Evolutionary conservation across 495 filamentous ascomycete species (phyloP), one percentile per base, ranked within the genome.

Genomic region (Acidiella bohemica): DNA sequence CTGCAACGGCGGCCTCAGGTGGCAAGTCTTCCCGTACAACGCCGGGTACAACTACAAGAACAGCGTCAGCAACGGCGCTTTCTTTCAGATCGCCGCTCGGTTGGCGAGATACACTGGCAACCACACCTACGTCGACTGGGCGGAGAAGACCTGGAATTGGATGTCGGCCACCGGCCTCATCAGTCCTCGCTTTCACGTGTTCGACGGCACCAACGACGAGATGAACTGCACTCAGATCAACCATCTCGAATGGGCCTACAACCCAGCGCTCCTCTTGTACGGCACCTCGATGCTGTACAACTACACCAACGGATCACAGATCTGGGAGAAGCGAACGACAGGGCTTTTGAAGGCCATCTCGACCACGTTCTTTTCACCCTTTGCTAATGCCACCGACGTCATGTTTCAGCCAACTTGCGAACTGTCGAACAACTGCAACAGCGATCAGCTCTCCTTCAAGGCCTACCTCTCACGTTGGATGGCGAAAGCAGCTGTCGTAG

Each of bases 231-330:
- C 36, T 2, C 35, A 46, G 5, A 5, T 50, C 5, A 46, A 60
- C 53, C 60, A 61, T 32, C 55, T 60, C 6, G 68, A 77, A 50
- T 83, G 75, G 68, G 69, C 67, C 24, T 78, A 81, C 61, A 78
- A 75, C 43, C 62, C 70, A 5, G 81, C 71, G 5, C 59, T 78
- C 1, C 68, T 72, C 50, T 42, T 86, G 10, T 65, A 78, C 43
- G 79, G 81, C 2, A 67, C 75, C 2, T 75, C 76, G 0, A 67
- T 65, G 55, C 81, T 90, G 78, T 87, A 78, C 59, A 76, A 84
- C 46, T 76, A 66, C 48, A 58, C 55, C 20, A 50, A 50, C 14
- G 50, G 47, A 13, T 44, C 44, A 20, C 30, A 42, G 13, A 39
- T 40, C 10, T 62, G 59, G 59, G 34, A 48, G 30, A 27, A 44